Base-by-base conservation (phyloP, 306 rosid genomes). In the cucumber (Cucumis sativus) region DNA sequence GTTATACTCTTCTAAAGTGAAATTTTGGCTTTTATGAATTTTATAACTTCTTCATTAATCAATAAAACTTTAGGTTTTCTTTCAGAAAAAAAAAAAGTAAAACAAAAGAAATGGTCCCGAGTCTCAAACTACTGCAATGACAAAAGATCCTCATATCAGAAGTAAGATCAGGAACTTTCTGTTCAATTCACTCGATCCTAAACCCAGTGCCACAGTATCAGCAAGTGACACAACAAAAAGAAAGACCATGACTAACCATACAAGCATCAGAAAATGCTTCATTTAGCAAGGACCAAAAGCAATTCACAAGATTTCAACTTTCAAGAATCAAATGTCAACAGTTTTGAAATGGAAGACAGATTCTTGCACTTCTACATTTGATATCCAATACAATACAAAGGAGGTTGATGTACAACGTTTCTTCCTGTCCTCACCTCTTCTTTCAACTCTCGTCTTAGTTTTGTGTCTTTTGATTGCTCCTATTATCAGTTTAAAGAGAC, bases 201-300 rank as follows among this genome's bases (percentile, higher is more conserved):
- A 70, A 70, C 1, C 57, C 20, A 43, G 23, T 16, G 75, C 7
- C 52, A 70, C 57, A 21, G 6, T 14, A 45, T 70, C 54, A 49
- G 40, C 15, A 47, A 20, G 4, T 45, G 72, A 65, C 59, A 70
- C 76, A 72, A 25, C 58, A 71, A 71, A 47, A 72, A 28, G 76
- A 72, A 72, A 10, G 16, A 25, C 23, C 23, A 49, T 51, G 23
- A 47, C n/a, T n/a, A n/a, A n/a, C n/a, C n/a, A n/a, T n/a, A n/a
- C n/a, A n/a, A n/a, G n/a, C n/a, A n/a, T n/a, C n/a, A 51, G 60
- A 72, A 72, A 45, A 70, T 23, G 59, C 75, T 70, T 47, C 75
- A 45, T n/a, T 70, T 47, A 7, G 14, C 40, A 8, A 21, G 33
- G 39, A 28, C 58, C 59, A 47, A 13, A 52, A 68, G 21, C 9